These are phyloP conservation scores for Closterium sp. DNA, from an alignment of 139 green algal species.

Conservation along the genomic window DNA sequence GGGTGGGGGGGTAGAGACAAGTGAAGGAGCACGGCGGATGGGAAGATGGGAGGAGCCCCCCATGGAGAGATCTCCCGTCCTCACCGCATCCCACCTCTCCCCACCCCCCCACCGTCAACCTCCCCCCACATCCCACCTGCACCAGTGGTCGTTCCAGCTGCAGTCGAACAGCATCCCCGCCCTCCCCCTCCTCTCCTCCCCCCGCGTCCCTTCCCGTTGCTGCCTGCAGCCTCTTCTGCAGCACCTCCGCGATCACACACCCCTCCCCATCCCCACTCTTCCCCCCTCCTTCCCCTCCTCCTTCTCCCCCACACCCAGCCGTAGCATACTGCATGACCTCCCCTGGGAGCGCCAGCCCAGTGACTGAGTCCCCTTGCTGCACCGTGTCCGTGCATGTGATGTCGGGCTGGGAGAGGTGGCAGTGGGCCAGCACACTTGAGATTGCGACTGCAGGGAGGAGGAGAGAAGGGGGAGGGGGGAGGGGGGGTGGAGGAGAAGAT, in stretches of 20 bases:
- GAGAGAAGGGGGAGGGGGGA: no score
- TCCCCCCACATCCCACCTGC: background rate
- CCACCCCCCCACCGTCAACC: no score
- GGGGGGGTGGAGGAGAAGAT: no score
- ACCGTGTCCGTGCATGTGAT: background rate
- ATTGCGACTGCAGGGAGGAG: background rate
- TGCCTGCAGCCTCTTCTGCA: background rate
- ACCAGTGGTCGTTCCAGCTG: slow-evolving; percentile 1
- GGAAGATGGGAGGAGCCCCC: background rate
- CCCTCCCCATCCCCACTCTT: background rate
- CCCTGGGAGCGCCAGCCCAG: background rate
- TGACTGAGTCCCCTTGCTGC: background rate
- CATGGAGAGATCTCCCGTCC: no score
- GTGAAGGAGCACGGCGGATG: background rate
- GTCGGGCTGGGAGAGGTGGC: background rate
- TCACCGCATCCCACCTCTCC: no score
- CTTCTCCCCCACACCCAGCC: no score
- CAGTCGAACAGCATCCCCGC: background rate
- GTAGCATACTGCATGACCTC: background rate
- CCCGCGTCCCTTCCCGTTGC: no score
- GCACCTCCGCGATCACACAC: background rate
- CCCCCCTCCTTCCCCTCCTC: background rate
- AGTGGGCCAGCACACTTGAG: background rate
- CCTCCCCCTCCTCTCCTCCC: background rate
- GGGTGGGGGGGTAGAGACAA: background rate